Evolutionary conservation across 164 flowering plant genomes (phyloP).

Genomic region (Amborella trichopoda): DNA sequence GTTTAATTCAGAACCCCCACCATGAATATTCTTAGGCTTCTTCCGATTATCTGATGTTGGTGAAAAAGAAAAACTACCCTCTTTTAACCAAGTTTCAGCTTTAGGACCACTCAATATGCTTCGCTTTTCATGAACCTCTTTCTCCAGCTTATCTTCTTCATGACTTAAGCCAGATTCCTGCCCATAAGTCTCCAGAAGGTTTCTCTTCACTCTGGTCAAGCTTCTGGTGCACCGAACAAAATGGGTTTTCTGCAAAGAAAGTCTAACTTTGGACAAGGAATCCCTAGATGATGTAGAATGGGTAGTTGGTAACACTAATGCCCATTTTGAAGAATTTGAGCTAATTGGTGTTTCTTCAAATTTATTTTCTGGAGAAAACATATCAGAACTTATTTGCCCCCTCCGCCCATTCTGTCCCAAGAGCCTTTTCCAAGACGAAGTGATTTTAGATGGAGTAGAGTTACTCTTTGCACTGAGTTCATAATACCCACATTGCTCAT

Average conservation of each 20-base stretch:
- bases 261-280: conserved; percentile 9
- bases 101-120: conserved; percentile 4
- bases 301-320: too few relatives aligned
- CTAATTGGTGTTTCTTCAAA: conserved; percentile 5
- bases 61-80: too few relatives aligned
- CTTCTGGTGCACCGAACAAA: conserved; percentile 27
- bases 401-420: conserved; percentile 27
- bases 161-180: too few relatives aligned
- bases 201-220: conserved; percentile 40
- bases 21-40: conserved; percentile 10
- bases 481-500: conserved; percentile 76
- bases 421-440: conserved; percentile 18
- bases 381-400: conserved; percentile 23
- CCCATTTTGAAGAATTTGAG: conserved; percentile 18
- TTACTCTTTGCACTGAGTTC: conserved; percentile 37
- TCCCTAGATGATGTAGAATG: too few relatives aligned
- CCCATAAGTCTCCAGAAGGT: conserved; percentile 39
- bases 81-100: conserved; percentile 7
- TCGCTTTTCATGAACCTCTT: conserved; percentile 11
- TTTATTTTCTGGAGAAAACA: conserved; percentile 10
- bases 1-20: conserved; percentile 17
- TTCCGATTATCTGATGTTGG: too few relatives aligned
- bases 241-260: conserved; percentile 13
- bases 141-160: conserved; percentile 10
- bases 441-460: conserved; percentile 8